Evolutionary conservation across 805 yeast genomes (phyloP).

Genomic region (Pichia cabralensis): DNA sequence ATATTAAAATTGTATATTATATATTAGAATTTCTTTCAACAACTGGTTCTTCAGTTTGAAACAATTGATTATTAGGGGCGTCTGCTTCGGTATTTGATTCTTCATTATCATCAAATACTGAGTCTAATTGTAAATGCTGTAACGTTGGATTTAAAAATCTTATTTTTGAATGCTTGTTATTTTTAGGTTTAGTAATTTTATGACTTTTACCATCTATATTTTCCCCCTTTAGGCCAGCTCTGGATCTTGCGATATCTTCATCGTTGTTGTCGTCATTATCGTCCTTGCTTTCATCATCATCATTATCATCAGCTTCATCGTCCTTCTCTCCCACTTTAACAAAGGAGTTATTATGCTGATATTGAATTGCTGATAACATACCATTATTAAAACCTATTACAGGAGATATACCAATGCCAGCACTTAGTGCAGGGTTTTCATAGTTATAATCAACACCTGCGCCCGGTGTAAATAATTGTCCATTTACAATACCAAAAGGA

Average conservation of each 20-base stretch:
- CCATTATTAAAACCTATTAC: constrained; percentile 13
- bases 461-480: constrained; percentile 9
- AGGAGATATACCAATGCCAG: constrained; percentile 8
- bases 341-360: not conserved
- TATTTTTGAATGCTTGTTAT: not conserved
- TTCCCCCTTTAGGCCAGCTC: not conserved
- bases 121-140: constrained; percentile 10
- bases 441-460: constrained; percentile 3
- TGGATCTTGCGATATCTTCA: too few relatives aligned
- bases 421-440: constrained; percentile 1
- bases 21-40: too few relatives aligned
- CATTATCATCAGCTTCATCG: not conserved
- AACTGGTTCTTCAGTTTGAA: too few relatives aligned
- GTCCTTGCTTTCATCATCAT: not conserved
- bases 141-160: constrained; percentile 14
- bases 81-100: too few relatives aligned
- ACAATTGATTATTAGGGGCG: too few relatives aligned
- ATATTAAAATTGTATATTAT: too few relatives aligned
- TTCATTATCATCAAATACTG: constrained; percentile 5
- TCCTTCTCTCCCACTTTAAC: not conserved
- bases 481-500: constrained; percentile 5
- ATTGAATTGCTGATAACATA: constrained; percentile 7
- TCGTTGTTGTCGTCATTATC: not conserved
- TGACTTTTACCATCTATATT: too few relatives aligned
- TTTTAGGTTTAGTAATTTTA: constrained; percentile 6